Evolutionary conservation across 179 eudicot genomes (phyloP).

Genomic region (Corrigiola litoralis): DNA sequence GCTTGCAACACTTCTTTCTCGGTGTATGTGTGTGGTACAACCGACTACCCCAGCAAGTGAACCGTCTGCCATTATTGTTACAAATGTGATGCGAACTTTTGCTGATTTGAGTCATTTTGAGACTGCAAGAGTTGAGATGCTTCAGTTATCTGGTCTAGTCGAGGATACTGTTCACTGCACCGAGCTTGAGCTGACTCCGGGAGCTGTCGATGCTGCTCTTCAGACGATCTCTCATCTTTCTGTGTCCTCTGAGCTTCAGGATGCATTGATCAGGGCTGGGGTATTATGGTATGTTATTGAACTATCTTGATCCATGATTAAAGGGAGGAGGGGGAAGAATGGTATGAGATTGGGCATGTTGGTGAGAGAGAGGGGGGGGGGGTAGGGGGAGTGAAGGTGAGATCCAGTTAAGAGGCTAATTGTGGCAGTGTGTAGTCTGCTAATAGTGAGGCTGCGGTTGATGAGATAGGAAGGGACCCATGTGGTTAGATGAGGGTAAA

Average conservation of each 20-base stretch:
- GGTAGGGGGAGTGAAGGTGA: neutral
- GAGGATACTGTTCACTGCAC: conserved; percentile 96
- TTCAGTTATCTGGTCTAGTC: conserved; percentile 70
- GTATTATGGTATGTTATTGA: conserved; percentile 64
- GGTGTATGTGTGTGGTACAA: conserved; percentile 96
- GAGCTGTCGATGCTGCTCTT: conserved; percentile 90
- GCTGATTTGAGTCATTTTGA: conserved; percentile 84
- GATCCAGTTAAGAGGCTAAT: neutral
- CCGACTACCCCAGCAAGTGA: conserved; percentile 80
- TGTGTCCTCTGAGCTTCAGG: conserved; percentile 69
- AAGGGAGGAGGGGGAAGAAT: neutral
- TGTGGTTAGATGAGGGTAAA: neutral
- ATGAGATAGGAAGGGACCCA: neutral
- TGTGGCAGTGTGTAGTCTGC: too few relatives aligned
- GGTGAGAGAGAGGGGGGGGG: neutral
- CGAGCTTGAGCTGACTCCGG: conserved; percentile 89
- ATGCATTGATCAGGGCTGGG: conserved; percentile 80
- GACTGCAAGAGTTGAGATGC: conserved; percentile 83
- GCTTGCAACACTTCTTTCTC: conserved; percentile 84
- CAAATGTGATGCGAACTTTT: conserved; percentile 87
- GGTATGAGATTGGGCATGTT: neutral
- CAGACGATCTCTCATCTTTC: conserved; percentile 85
- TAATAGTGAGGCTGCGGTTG: conserved; percentile 5
- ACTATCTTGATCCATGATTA: neutral
- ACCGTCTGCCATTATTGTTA: conserved; percentile 75